Percentiles rank a stretch among this genome's conserved stretches.
These are phyloP conservation scores for Alternaria triticimaculans DNA, from an alignment of 2,329 filamentous ascomycete species.

Conservation along the genomic window DNA sequence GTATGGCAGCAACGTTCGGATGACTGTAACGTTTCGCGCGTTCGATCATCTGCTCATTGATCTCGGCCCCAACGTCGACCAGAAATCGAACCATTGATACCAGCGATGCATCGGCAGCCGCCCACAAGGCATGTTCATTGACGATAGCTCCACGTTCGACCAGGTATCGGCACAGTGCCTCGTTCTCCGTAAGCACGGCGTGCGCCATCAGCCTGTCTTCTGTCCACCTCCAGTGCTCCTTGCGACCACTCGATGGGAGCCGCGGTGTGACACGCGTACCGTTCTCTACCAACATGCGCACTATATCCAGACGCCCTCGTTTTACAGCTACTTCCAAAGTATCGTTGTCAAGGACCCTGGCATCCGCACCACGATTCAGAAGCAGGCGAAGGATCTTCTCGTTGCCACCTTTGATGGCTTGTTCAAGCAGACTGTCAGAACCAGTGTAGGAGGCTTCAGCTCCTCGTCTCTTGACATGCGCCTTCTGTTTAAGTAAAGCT, in stretches of 20 bases:
- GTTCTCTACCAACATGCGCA: slow-evolving; percentile 7
- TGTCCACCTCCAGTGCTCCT: background rate
- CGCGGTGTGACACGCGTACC: background rate
- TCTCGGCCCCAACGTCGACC: background rate
- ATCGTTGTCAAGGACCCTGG: background rate
- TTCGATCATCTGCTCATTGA: background rate
- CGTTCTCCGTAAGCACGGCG: background rate
- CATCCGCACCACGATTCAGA: slow-evolving; percentile 4
- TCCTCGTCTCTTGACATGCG: no score
- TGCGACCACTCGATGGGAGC: background rate
- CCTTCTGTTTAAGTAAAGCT: background rate
- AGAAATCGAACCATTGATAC: background rate
- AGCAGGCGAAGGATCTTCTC: slow-evolving; percentile 5
- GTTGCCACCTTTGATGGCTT: slow-evolving; percentile 8
- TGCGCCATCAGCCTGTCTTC: background rate
- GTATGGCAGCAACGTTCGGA: background rate
- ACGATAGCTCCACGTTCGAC: background rate
- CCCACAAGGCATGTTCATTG: background rate
- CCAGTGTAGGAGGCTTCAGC: background rate
- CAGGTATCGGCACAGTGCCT: background rate
- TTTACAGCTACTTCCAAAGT: background rate
- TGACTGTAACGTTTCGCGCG: background rate
- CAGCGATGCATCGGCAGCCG: background rate
- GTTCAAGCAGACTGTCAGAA: background rate
- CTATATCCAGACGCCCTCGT: slow-evolving; percentile 8